These are phyloP conservation scores for Erythrophleum fordii DNA, from an alignment of 306 rosid genomes.

Conservation along the genomic window DNA sequence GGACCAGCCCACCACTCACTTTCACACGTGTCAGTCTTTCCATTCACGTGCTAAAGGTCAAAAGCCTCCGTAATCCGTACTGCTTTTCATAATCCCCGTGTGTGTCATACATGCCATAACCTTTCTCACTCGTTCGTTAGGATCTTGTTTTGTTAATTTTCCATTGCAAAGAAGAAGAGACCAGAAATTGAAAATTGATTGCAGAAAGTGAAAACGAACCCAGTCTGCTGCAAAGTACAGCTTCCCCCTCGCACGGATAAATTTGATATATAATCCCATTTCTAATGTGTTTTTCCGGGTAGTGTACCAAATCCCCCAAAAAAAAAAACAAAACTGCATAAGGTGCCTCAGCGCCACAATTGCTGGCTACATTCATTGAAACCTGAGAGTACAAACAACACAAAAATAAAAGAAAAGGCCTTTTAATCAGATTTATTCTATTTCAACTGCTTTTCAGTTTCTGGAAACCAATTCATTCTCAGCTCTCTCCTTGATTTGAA, in stretches of 20 bases:
- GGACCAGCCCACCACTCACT: not conserved
- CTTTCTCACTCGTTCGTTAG: not conserved
- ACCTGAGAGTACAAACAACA: not conserved
- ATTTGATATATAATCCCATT: not conserved
- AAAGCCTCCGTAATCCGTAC: constrained; percentile 11
- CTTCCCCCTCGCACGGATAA: no score
- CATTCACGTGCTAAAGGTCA: not conserved
- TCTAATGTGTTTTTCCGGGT: not conserved
- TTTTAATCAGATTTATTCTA: not conserved
- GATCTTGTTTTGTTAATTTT: not conserved
- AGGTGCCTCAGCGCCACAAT: not conserved
- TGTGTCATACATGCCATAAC: not conserved
- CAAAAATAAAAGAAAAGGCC: not conserved
- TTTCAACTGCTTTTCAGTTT: not conserved
- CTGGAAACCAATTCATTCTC: not conserved
- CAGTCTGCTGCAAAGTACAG: no score
- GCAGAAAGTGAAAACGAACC: not conserved
- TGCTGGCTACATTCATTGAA: constrained; percentile 2
- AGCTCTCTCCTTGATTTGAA: not conserved
- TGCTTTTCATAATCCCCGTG: not conserved
- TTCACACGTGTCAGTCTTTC: not conserved
- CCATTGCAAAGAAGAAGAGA: not conserved
- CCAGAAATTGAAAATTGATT: not conserved
- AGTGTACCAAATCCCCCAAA: not conserved
- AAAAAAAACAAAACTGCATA: not conserved